A percentile compares a stretch with the other conserved stretches of the same genome.
phyloP scores from a whole-genome alignment of 805 yeast genomes.

The Teunomyces atbi region DNA sequence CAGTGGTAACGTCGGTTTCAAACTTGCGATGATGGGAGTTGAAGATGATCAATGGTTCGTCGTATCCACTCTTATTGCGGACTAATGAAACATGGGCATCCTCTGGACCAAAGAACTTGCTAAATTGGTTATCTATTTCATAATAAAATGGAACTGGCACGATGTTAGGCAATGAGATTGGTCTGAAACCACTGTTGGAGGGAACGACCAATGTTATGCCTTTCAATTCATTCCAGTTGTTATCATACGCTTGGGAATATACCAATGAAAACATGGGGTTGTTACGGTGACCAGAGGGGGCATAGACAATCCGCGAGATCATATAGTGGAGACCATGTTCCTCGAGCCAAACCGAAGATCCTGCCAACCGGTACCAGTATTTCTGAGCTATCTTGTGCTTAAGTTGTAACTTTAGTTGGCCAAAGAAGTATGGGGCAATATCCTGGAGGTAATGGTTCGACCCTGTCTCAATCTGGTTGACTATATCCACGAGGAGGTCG shows the following conservation, averaged over 20 bases:
- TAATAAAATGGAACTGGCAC: slow-evolving; percentile 30
- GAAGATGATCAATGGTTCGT: slow-evolving; percentile 48
- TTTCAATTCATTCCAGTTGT: slow-evolving; percentile 20
- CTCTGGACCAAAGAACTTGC: slow-evolving; percentile 44
- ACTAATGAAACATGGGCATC: slow-evolving; percentile 46
- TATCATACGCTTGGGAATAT: slow-evolving; percentile 23
- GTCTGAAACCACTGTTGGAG: slow-evolving; percentile 7
- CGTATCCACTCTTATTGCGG: slow-evolving; percentile 29
- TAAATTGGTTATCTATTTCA: slow-evolving; percentile 15
- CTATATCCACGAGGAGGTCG: background rate
- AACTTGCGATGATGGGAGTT: slow-evolving; percentile 29
- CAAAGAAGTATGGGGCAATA: slow-evolving; percentile 23
- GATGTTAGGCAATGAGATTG: slow-evolving; percentile 24
- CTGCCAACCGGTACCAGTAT: slow-evolving; percentile 49
- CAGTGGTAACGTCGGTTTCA: slow-evolving; percentile 4
- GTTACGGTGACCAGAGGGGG: slow-evolving; percentile 23
- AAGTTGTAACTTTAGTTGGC: slow-evolving; percentile 15
- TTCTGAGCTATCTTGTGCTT: slow-evolving; percentile 12
- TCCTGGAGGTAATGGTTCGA: slow-evolving; percentile 21
- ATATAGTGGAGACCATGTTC: slow-evolving; percentile 48
- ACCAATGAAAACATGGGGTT: slow-evolving; percentile 25
- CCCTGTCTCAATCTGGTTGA: slow-evolving; percentile 9
- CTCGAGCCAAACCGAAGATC: slow-evolving; percentile 53
- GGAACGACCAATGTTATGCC: slow-evolving; percentile 22
- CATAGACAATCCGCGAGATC: slow-evolving; percentile 33